Evolutionary conservation across 176 grass and related monocot genomes (phyloP), one percentile per base, ranked within the genome.

Genomic region (Typha latifolia): DNA sequence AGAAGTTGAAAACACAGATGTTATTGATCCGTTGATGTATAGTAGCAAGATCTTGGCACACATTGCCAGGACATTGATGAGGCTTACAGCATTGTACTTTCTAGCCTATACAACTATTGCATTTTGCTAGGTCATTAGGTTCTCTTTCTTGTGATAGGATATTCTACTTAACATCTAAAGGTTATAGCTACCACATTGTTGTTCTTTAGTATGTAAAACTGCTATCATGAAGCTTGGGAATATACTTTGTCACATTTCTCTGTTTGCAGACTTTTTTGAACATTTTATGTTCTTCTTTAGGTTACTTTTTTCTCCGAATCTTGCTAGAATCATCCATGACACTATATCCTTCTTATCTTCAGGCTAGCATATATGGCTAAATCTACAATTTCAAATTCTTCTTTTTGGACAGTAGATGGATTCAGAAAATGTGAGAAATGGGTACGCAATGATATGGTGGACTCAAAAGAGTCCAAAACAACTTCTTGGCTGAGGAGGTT

Each of bases 391-490:
- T 67, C 14, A 51, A 72, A 26, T 23, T 59, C 51, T 67, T 82
- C 23, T 81, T 67, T 84, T 76, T 84, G 18, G 48, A 48, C 82
- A 99, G 94, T 99, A 3, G 94, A 99, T 79, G 94, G 94, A 29
- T 99, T 99, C 81, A 82, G 66, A 34, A 99, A 93, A 93, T 99
- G 94, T 86, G 94, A 99, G 77, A 99, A 99, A 72, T 99, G 94
- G 94, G 87, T 83, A 66, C 83, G 81, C 0, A 76, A 82, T 12
- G 94, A 99, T 82, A 82, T 68, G 52, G 69, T 75, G 18, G 93
- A 92, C 74, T 84, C 73, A 15, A 93, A 99, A 72, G 94, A 93
- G 47, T 93, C 94, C 51, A 92, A 87, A 84, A 90, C 86, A 59
- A 99, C 89, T 48, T 93, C 86, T 51, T 99, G 94, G 94, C 55